phyloP scores from a whole-genome alignment of 2,329 filamentous ascomycete genomes.

The Blastomyces percursus region DNA sequence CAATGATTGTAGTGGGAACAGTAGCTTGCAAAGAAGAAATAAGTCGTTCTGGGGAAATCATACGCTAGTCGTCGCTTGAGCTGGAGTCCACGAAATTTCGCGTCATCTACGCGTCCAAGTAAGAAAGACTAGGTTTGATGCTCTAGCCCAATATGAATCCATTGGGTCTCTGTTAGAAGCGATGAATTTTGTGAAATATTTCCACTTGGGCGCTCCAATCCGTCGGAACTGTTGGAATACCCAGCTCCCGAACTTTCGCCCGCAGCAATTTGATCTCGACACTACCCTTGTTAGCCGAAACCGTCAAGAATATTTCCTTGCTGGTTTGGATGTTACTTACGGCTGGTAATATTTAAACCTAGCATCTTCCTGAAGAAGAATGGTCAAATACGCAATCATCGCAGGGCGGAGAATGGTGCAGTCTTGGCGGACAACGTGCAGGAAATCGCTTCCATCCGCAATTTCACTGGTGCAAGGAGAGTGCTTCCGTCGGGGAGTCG shows the following conservation, averaged over 20 bases:
- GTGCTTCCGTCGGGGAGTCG: neutral
- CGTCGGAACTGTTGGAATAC: neutral
- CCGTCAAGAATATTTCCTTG: neutral
- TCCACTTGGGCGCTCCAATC: neutral
- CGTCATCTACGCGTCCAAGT: neutral
- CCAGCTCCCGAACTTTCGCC: no score
- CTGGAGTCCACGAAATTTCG: neutral
- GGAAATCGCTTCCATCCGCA: slow-evolving; percentile 1
- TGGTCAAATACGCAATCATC: slow-evolving; percentile 1
- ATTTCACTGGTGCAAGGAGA: neutral
- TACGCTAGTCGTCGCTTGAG: neutral
- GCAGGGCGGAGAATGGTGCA: neutral
- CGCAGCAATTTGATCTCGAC: neutral
- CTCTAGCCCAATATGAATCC: neutral
- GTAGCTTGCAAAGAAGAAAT: neutral
- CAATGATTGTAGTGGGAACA: no score
- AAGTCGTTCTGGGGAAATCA: neutral
- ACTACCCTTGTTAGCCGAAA: neutral
- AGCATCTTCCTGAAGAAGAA: slow-evolving; percentile 3
- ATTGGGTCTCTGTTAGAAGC: neutral
- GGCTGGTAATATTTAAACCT: neutral
- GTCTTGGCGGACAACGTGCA: neutral
- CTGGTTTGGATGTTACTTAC: neutral
- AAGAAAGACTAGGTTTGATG: neutral
- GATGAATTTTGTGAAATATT: neutral